A percentile compares a stretch with the other conserved stretches of the same genome.
Evolutionary conservation across 2,329 filamentous ascomycete genomes (phyloP).

Genomic region (Rhynchosporium agropyri): DNA sequence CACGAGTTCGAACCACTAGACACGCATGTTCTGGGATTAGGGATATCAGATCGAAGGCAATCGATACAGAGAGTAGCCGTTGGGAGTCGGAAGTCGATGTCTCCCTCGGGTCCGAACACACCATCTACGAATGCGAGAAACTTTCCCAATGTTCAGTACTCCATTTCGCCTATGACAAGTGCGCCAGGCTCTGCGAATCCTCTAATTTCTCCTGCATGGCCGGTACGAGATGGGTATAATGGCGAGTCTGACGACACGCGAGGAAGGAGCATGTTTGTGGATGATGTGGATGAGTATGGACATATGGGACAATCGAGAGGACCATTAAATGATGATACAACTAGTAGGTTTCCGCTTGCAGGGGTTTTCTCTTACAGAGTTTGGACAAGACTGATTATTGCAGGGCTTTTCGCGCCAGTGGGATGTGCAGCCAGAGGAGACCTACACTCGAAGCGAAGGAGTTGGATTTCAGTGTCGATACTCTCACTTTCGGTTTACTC

Average conservation of each 20-base stretch:
- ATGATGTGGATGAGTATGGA: slow-evolving; percentile 23
- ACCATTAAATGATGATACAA: slow-evolving; percentile 21
- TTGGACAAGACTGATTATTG: not conserved
- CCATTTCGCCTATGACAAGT: slow-evolving; percentile 1
- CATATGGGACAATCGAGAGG: slow-evolving; percentile 8
- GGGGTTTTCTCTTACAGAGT: not conserved
- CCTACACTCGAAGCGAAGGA: slow-evolving; percentile 33
- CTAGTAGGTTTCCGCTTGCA: slow-evolving; percentile 9
- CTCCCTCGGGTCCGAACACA: slow-evolving; percentile 14
- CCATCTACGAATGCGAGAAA: slow-evolving; percentile 8
- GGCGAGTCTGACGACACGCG: slow-evolving; percentile 13
- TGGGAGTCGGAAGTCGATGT: slow-evolving; percentile 14
- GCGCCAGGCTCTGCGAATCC: slow-evolving; percentile 20
- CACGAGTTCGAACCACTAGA: slow-evolving; percentile 18
- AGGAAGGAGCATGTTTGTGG: slow-evolving; percentile 25
- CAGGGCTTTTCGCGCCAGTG: slow-evolving; percentile 21
- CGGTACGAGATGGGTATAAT: slow-evolving; percentile 10
- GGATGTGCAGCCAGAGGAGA: slow-evolving; percentile 33
- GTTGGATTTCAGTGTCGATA: slow-evolving; percentile 55
- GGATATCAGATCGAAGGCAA: slow-evolving; percentile 19
- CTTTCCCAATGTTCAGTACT: slow-evolving; percentile 13
- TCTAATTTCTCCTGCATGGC: slow-evolving; percentile 27
- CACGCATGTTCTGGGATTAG: slow-evolving; percentile 16
- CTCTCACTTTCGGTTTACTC: slow-evolving; percentile 61
- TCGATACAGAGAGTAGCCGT: slow-evolving; percentile 24